Base-by-base conservation (phyloP, 306 rosid species). In the Ceratonia siliqua region DNA sequence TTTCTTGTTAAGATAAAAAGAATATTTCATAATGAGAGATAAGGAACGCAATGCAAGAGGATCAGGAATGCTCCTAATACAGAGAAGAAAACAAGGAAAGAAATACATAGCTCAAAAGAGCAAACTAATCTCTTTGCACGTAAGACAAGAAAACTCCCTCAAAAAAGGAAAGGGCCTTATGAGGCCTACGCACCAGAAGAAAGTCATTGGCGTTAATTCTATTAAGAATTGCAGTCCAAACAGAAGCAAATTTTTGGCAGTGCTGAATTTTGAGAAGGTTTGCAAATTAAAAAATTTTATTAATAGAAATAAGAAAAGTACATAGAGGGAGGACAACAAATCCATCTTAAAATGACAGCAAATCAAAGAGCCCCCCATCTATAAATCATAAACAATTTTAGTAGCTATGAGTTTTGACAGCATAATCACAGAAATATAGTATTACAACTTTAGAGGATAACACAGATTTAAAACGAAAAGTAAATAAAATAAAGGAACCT, bases 401-500 rank as follows among this genome's bases (percentile, higher is more conserved):
- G 39, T 18, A 62, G 41, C 54, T 39, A 27, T 53, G 13, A 30
- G 65, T 62, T 38, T 76, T 56, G 74, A 80, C 73, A 65, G 68
- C 78, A 72, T 54, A 70, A 52, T 46, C 50, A 38, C 32, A n/a
- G 7, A 50, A 59, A 66, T 39, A 68, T 28, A 62, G 18, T 18
- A 72, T 46, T 68, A 45, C 46, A 53, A 59, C 82, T 39, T 30
- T 53, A 20, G 32, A 69, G 62, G 58, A 45, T 6, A 7, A 20
- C 52, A 36, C 8, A 72, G 49, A 68, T 36, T 80, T 63, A 55
- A 79, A 63, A 77, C 68, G 64, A 67, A 79, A 58, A 74, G 17
- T 20, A 54, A 78, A 69, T 21, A 74, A 79, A 30, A 74, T 2
- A 49, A 42, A 62, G 13, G 66, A 85, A 93, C 98, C 98, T 91